Base-by-base conservation (phyloP, 2,329 filamentous ascomycete genomes). In the Dothidotthia symphoricarpi region DNA sequence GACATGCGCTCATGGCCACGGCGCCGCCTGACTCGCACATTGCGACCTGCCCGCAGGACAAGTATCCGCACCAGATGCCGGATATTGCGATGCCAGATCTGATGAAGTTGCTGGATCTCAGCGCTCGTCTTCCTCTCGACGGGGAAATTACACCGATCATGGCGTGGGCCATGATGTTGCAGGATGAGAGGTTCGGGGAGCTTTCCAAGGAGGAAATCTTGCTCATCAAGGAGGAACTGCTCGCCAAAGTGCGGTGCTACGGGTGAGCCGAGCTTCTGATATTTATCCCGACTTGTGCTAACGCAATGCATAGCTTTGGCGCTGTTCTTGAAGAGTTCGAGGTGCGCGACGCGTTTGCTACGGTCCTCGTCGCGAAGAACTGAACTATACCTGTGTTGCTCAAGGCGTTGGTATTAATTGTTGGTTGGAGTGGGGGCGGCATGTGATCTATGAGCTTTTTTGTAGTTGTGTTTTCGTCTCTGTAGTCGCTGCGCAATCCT, bases 101-200 rank as follows among this genome's bases (percentile, higher is more conserved):
- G 33, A 73, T 83, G 34, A 94, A 86, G 36, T 74, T 97, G 36
- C 77, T 96, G 43, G 86, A 95, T 60, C 76, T 96, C 38, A 95
- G 88, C 69, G 80, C 83, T 53, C 82, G 83, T 54, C 75, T 96
- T 16, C 83, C 93, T 53, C 80, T 93, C 36, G 87, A 93, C 45
- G 88, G 88, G 35, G 88, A 94, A 69, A 87, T 97, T 57, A 97
- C 91, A 13, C 93, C 93, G 0, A 86, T 96, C 51, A 95, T 95
- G 88, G 90, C 90, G 0, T 91, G 93, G 81, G 85, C 88, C 33
- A 85, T 87, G 69, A 77, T 97, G 33, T 72, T 88, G 46, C 77
- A 75, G 44, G 53, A 68, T 13, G 46, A 49, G 30, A 75, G 84
- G 45, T 81, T 90, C 47, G 62, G 63, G 4, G 80, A 85, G 51